These are phyloP conservation scores for Termitomyces sp. DNA, from an alignment of 1,284 basidiomycete species.

Conservation along the genomic window DNA sequence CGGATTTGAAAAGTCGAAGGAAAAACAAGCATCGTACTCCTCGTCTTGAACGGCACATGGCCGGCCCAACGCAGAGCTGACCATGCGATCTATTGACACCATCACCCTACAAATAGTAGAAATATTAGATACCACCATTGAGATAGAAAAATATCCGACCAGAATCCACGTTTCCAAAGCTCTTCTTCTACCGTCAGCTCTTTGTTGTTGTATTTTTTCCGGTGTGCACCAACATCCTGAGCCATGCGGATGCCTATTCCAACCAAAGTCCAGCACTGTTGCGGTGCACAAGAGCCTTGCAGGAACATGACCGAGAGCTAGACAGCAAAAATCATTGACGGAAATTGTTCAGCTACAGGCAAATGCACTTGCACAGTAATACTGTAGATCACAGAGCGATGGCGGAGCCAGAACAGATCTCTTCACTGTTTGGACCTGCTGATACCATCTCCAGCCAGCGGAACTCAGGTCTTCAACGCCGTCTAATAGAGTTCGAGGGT, in stretches of 20 bases:
- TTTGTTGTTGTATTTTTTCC: slow-evolving; percentile 36
- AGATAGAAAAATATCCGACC: slow-evolving; percentile 37
- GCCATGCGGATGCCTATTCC: slow-evolving; percentile 69
- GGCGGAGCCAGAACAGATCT: slow-evolving; percentile 29
- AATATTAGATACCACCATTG: neutral
- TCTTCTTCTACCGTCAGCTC: slow-evolving; percentile 52
- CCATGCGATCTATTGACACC: slow-evolving; percentile 56
- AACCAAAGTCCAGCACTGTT: slow-evolving; percentile 68
- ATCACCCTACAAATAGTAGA: slow-evolving; percentile 42
- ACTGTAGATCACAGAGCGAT: slow-evolving; percentile 35
- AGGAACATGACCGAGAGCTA: slow-evolving; percentile 45
- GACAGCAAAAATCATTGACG: neutral
- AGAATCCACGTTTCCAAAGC: slow-evolving; percentile 76
- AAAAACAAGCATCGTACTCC: slow-evolving; percentile 48
- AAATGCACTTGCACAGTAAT: slow-evolving; percentile 33
- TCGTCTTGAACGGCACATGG: slow-evolving; percentile 83
- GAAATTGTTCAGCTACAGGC: neutral
- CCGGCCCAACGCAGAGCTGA: slow-evolving; percentile 70
- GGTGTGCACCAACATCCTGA: slow-evolving; percentile 65
- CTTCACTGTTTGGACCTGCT: slow-evolving; percentile 47
- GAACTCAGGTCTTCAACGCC: slow-evolving; percentile 41
- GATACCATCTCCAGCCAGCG: slow-evolving; percentile 73
- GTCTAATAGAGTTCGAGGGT: slow-evolving; percentile 53
- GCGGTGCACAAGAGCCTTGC: slow-evolving; percentile 60
- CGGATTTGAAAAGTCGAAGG: neutral